These are phyloP conservation scores for Teratosphaeria destructans DNA, from an alignment of 2,329 filamentous ascomycete species.

Conservation along the genomic window DNA sequence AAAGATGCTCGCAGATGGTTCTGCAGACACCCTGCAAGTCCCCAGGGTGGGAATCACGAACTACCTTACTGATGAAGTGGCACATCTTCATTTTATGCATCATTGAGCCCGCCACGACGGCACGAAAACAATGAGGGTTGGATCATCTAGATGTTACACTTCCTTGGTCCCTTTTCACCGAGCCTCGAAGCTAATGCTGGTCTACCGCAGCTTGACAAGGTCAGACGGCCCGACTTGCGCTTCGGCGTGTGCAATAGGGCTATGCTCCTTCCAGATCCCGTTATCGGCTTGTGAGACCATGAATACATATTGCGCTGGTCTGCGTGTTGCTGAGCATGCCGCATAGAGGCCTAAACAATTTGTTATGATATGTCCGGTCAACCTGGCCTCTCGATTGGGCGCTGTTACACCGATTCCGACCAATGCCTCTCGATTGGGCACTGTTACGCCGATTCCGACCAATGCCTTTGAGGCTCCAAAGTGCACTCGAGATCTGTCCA, in stretches of 20 bases:
- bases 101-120: background rate
- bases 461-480: background rate
- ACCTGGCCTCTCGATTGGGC: background rate
- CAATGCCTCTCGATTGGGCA: background rate
- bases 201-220: too few species aligned
- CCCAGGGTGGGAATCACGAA: background rate
- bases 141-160: too few species aligned
- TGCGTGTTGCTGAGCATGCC: background rate
- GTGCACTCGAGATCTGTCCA: background rate
- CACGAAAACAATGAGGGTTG: background rate
- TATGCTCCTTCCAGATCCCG: background rate
- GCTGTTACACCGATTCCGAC: too few species aligned
- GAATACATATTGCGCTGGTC: background rate
- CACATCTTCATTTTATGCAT: background rate
- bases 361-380: background rate
- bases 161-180: too few species aligned
- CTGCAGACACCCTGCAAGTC: background rate
- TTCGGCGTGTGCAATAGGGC: too few species aligned
- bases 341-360: background rate
- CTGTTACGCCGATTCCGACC: background rate
- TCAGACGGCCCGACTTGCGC: too few species aligned
- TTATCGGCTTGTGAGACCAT: background rate
- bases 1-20: background rate
- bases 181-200: too few species aligned
- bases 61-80: background rate